phyloP scores from a whole-genome alignment of 2,329 filamentous ascomycete species.

The Verticillium dahliae region DNA sequence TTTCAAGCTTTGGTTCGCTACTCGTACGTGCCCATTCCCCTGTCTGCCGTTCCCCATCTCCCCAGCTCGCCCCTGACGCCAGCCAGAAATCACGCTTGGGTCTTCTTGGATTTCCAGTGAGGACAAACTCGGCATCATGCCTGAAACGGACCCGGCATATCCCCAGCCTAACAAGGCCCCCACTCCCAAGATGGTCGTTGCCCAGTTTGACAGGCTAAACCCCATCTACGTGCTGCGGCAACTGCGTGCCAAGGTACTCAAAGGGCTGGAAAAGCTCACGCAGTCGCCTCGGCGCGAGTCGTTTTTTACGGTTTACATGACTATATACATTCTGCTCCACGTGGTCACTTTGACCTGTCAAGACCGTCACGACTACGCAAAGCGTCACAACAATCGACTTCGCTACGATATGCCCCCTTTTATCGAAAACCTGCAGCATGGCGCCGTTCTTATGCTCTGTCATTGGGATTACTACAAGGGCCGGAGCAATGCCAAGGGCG shows the following conservation, averaged over 20 bases:
- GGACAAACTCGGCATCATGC: conserved; percentile 33
- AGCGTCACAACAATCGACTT: conserved; percentile 13
- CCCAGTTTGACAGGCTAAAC: conserved; percentile 38
- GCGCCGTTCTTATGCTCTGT: conserved; percentile 36
- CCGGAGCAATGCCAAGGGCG: neutral
- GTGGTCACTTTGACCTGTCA: conserved; percentile 29
- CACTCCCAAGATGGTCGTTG: conserved; percentile 35
- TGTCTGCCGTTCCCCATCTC: neutral
- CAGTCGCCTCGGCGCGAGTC: conserved; percentile 20
- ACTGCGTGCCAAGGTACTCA: conserved; percentile 24
- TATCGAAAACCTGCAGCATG: conserved; percentile 36
- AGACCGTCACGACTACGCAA: conserved; percentile 24
- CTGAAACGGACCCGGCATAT: conserved; percentile 27
- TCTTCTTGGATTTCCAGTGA: conserved; percentile 33
- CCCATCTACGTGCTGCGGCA: conserved; percentile 25
- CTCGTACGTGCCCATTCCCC: conserved; percentile 27
- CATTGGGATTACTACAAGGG: conserved; percentile 41
- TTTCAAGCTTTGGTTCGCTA: conserved; percentile 39
- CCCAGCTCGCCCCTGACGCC: neutral
- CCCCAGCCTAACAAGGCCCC: conserved; percentile 29
- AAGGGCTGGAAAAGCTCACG: conserved; percentile 25
- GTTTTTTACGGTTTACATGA: conserved; percentile 23
- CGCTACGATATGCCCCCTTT: conserved; percentile 31
- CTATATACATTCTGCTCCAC: conserved; percentile 32
- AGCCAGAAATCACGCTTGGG: conserved; percentile 29